Evolutionary conservation across 1,284 basidiomycete genomes (phyloP), one percentile per base, ranked within the genome.

Genomic region (Heliocybe sulcata): DNA sequence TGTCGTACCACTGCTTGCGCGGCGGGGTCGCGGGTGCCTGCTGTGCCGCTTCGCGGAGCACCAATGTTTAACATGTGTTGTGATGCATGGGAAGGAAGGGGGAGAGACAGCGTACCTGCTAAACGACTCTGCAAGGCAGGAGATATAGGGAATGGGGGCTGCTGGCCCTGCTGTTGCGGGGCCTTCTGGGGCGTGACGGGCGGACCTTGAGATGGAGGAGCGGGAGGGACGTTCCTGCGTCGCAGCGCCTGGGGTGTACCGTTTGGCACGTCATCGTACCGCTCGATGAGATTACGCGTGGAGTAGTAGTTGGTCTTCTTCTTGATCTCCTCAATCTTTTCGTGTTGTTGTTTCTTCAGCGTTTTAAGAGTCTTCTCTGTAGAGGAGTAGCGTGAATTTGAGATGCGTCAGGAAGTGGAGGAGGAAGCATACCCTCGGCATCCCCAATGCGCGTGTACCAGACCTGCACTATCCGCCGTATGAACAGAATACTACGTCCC

Each of bases 271-370:
- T 90, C 88, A 59, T 97, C 96, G 65, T 98, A 98, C 57, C 86
- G 84, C 67, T 98, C 94, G 14, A 99, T 77, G 50, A 99, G 79
- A 63, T 87, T 90, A 53, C 91, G 85, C 16, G 94, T 96, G 25
- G 85, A 84, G 68, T 99, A 94, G 70, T 92, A 99, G 64, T 96
- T 95, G 0, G 94, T 98, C 64, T 92, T 94, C 72, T 93, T 91
- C 77, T 99, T 99, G 63, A 99, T 91, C 65, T 98, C 95, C 61
- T 97, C 95, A 27, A 99, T 82, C 67, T 93, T 95, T 38, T 81
- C 81, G 35, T 90, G 84, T 62, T 95, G 93, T 64, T 89, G 77
- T 64, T 87, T 87, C 61, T 91, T 80, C 11, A 98, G 76, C 0
- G 74, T 68, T 57, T 87, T 85, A 16, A 99, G 75, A 11, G 86